phyloP scores from a whole-genome alignment of 768 basidiomycete species.

The Kwoniella botswanensis region DNA sequence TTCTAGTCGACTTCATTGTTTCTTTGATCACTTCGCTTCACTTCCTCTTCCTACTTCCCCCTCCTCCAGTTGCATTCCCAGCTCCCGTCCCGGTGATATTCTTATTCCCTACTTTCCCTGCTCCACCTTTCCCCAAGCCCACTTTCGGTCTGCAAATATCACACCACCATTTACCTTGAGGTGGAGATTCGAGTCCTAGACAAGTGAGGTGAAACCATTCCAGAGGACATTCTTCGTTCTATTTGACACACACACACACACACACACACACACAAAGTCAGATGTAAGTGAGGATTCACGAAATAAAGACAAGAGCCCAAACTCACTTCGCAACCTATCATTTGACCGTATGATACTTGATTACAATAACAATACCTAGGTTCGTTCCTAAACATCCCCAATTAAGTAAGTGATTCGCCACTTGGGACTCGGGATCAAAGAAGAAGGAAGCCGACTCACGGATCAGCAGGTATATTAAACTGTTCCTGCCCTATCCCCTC shows the following conservation, averaged over 20 bases:
- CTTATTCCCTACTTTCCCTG: slow-evolving; percentile 19
- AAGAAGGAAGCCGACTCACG: slow-evolving; percentile 34
- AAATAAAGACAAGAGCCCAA: too few species aligned
- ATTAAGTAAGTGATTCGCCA: neutral
- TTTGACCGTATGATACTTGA: slow-evolving; percentile 54
- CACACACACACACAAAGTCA: neutral
- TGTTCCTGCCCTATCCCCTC: slow-evolving; percentile 2
- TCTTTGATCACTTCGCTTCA: neutral
- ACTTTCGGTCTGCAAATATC: slow-evolving; percentile 42
- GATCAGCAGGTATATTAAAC: slow-evolving; percentile 43
- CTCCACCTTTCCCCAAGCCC: slow-evolving; percentile 35
- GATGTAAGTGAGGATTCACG: too few species aligned
- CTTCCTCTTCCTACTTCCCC: slow-evolving; percentile 11
- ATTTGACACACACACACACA: too few species aligned
- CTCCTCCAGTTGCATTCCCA: neutral
- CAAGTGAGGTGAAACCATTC: slow-evolving; percentile 57
- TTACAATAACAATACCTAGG: slow-evolving; percentile 57
- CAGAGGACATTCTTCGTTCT: slow-evolving; percentile 57
- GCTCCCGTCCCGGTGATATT: neutral
- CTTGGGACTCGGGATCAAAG: neutral
- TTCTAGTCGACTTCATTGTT: too few species aligned
- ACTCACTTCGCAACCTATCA: slow-evolving; percentile 57
- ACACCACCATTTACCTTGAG: slow-evolving; percentile 54
- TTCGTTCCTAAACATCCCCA: slow-evolving; percentile 42
- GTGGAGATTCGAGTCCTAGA: slow-evolving; percentile 38